Conservation (phyloP, 495 filamentous ascomycete species). For the Cercophora sp. region DNA sequence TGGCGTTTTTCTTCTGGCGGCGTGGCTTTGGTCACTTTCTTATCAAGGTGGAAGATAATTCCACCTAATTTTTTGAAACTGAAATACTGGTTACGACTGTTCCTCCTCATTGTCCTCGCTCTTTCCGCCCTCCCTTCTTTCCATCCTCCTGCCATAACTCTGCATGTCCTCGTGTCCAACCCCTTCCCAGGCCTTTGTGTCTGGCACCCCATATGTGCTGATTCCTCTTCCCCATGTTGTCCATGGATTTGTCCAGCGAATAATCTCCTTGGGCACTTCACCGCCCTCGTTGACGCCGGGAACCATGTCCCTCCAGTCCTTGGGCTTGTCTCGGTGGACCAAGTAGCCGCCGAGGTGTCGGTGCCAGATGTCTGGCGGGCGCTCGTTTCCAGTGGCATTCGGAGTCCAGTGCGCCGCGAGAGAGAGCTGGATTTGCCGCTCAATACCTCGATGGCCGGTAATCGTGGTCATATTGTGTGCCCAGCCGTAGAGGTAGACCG, state of each 20-base stretch:
- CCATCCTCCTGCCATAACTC: slow-evolving; percentile 18
- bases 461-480: slow-evolving; percentile 23
- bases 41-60: too few relatives aligned
- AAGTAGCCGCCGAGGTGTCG: slow-evolving; percentile 29
- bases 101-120: not conserved
- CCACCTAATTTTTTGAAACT: too few relatives aligned
- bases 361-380: slow-evolving; percentile 29
- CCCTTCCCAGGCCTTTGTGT: slow-evolving; percentile 33
- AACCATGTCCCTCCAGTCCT: slow-evolving; percentile 25
- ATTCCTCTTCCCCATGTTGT: slow-evolving; percentile 33
- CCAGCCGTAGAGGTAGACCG: slow-evolving; percentile 32
- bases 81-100: not conserved
- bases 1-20: too few relatives aligned
- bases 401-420: slow-evolving; percentile 25
- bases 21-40: too few relatives aligned
- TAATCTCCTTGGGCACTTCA: slow-evolving; percentile 22
- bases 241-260: slow-evolving; percentile 30
- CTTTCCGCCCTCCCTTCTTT: not conserved
- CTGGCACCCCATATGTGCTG: slow-evolving; percentile 30
- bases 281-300: not conserved
- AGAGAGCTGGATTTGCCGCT: slow-evolving; percentile 26
- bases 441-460: slow-evolving; percentile 30
- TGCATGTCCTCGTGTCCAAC: slow-evolving; percentile 30
- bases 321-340: slow-evolving; percentile 32
- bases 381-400: slow-evolving; percentile 4